Percentiles rank a stretch among this genome's conserved stretches.
Conservation (phyloP, 768 basidiomycete genomes). For the Rubroboletus satanas region DNA sequence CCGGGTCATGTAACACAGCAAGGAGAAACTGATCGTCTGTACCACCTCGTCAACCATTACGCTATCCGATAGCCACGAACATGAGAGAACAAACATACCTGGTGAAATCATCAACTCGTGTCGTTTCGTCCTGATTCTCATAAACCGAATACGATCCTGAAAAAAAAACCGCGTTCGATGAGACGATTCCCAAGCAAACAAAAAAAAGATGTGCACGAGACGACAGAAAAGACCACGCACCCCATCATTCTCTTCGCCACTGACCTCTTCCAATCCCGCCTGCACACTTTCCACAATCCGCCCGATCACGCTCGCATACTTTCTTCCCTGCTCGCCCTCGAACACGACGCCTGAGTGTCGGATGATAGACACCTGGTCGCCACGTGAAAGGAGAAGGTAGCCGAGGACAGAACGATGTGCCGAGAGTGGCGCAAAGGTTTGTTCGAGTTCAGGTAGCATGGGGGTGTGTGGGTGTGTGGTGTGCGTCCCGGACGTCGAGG, state of each 20-base stretch:
- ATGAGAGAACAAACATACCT: slow-evolving; percentile 45
- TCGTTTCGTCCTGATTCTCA: slow-evolving; percentile 85
- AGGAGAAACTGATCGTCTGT: slow-evolving; percentile 77
- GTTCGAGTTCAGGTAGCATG: slow-evolving; percentile 79
- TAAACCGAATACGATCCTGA: slow-evolving; percentile 83
- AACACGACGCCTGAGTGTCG: slow-evolving; percentile 82
- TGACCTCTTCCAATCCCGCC: slow-evolving; percentile 73
- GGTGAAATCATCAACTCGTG: slow-evolving; percentile 96
- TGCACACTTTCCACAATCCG: slow-evolving; percentile 78
- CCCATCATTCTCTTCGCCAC: slow-evolving; percentile 55
- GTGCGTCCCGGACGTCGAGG: slow-evolving; percentile 14
- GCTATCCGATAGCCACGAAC: not conserved
- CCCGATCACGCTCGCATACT: slow-evolving; percentile 68
- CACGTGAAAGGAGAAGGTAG: slow-evolving; percentile 77
- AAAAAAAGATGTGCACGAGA: not conserved
- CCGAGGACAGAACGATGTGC: slow-evolving; percentile 83
- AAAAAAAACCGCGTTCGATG: not conserved
- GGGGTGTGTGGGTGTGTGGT: slow-evolving; percentile 13
- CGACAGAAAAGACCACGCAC: slow-evolving; percentile 37
- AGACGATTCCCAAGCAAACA: not conserved
- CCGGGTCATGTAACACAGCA: slow-evolving; percentile 79
- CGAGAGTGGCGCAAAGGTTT: slow-evolving; percentile 70
- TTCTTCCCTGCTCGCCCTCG: slow-evolving; percentile 77
- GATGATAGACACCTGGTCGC: slow-evolving; percentile 72
- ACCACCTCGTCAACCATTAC: not conserved